A percentile compares a stretch with the other conserved stretches of the same genome.
Evolutionary conservation across 148 eudicot genomes (phyloP).

Genomic region (Vaccinium vitisidaea): DNA sequence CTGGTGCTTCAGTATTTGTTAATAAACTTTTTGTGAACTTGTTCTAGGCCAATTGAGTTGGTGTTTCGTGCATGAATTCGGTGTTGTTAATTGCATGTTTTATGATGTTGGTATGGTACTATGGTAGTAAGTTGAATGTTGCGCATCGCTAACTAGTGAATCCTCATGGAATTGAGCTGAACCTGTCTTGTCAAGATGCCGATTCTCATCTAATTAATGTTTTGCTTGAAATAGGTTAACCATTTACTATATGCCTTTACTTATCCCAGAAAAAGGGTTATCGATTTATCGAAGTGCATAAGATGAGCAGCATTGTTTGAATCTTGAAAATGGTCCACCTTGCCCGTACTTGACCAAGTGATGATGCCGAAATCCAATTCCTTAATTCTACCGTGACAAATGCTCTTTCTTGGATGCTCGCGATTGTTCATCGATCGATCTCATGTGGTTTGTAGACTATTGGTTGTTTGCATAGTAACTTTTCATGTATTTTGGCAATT

Average conservation of each 20-base stretch:
- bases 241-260: no score
- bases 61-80: background rate
- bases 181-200: conserved; percentile 1
- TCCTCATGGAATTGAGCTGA: background rate
- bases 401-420: background rate
- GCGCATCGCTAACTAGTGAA: background rate
- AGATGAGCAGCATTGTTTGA: background rate
- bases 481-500: background rate
- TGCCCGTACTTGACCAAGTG: background rate
- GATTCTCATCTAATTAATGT: background rate
- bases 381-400: background rate
- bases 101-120: background rate
- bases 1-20: conserved; percentile 25
- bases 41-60: background rate
- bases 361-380: background rate
- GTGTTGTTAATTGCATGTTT: background rate
- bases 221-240: background rate
- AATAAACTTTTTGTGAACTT: background rate
- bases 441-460: background rate
- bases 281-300: background rate
- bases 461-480: background rate
- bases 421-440: background rate
- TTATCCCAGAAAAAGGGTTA: background rate
- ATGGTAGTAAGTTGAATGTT: background rate
- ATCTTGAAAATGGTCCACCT: background rate